Evolutionary conservation across 805 yeast species (phyloP).

Genomic region (Wickerhamiella qilinensis): DNA sequence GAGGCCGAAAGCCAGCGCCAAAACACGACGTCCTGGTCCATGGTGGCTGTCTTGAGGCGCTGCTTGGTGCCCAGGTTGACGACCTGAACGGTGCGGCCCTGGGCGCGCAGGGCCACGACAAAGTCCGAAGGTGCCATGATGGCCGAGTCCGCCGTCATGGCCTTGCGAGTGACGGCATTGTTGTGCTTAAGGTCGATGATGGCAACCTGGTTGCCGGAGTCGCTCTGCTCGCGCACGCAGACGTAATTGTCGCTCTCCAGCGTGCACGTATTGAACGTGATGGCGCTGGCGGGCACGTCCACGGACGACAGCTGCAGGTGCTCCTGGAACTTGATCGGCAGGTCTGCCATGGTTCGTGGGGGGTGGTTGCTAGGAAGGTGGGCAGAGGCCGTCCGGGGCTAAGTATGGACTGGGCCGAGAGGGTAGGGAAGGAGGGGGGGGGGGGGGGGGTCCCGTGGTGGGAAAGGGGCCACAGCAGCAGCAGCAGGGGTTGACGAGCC

Average conservation of each 20-base stretch:
- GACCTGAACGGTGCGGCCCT: conserved; percentile 84
- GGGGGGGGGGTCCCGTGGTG: no score
- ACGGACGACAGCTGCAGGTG: conserved; percentile 72
- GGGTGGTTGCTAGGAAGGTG: neutral
- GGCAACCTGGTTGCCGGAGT: conserved; percentile 61
- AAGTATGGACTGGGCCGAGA: no score
- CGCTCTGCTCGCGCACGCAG: conserved; percentile 35
- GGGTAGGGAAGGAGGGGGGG: no score
- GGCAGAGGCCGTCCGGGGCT: no score
- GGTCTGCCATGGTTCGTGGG: conserved; percentile 34
- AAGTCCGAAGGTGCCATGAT: conserved; percentile 82
- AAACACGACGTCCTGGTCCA: conserved; percentile 77
- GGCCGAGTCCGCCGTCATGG: conserved; percentile 95
- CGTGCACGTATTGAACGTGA: conserved; percentile 88
- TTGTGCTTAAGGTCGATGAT: conserved; percentile 71
- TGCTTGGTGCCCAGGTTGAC: conserved; percentile 79
- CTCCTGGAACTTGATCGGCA: conserved; percentile 95
- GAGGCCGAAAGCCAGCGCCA: conserved; percentile 85
- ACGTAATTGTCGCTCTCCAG: conserved; percentile 85
- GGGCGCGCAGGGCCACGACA: conserved; percentile 85
- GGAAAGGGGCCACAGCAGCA: no score
- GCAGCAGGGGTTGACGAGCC: no score
- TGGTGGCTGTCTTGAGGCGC: conserved; percentile 71
- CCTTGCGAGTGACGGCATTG: conserved; percentile 70
- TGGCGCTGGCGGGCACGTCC: conserved; percentile 71